Evolutionary conservation across 345 rosid species (phyloP).

Genomic region (Laguncularia racemosa): DNA sequence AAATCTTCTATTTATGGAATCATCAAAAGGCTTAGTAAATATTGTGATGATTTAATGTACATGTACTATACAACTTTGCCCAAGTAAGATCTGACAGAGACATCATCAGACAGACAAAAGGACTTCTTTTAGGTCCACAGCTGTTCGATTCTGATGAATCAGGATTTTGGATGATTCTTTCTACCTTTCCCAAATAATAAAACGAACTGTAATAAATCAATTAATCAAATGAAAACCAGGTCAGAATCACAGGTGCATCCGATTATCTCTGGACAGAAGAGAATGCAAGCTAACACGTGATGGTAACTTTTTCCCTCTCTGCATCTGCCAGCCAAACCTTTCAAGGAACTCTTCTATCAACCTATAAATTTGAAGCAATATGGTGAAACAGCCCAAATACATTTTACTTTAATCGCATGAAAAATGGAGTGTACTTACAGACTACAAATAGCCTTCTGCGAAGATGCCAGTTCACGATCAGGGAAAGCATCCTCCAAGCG

Average conservation of each 20-base stretch:
- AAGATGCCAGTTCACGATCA: constrained; percentile 66
- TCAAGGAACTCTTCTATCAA: constrained; percentile 83
- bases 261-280: constrained; percentile 10
- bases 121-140: too few species aligned
- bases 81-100: too few species aligned
- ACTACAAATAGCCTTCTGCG: constrained; percentile 73
- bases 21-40: too few species aligned
- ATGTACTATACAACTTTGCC: too few species aligned
- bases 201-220: too few species aligned
- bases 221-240: too few species aligned
- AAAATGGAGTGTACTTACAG: constrained; percentile 36
- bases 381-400: neutral
- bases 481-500: constrained; percentile 81
- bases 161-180: too few species aligned
- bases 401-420: neutral
- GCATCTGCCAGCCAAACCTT: constrained; percentile 48
- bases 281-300: constrained; percentile 5
- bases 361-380: constrained; percentile 25
- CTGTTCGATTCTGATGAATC: too few species aligned
- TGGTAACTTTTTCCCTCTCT: constrained; percentile 11
- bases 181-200: too few species aligned
- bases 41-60: too few species aligned
- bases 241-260: constrained; percentile 5
- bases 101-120: too few species aligned
- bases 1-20: too few species aligned